phyloP scores from a whole-genome alignment of 2,329 filamentous ascomycete genomes.

The Fusarium circinatum region DNA sequence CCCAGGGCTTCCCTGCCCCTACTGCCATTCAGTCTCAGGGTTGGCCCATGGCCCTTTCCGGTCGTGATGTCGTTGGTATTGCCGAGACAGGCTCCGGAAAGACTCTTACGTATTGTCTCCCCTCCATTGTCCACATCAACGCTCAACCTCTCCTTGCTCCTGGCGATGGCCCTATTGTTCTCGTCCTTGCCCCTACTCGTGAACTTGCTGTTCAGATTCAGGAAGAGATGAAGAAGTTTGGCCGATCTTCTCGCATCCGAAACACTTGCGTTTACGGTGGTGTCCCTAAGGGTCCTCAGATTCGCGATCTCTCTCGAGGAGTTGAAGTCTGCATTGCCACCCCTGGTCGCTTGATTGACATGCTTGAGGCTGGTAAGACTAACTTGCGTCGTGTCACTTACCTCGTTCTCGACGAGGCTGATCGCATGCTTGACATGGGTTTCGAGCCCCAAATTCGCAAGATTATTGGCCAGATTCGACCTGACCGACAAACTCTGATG shows the following conservation, averaged over 20 bases:
- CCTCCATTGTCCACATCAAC: slow-evolving; percentile 99
- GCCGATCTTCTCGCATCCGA: slow-evolving; percentile 95
- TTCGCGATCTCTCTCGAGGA: slow-evolving; percentile 91
- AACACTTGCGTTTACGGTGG: slow-evolving; percentile 99
- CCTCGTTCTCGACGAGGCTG: slow-evolving; percentile 97
- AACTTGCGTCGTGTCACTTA: slow-evolving; percentile 98
- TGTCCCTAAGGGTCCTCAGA: slow-evolving; percentile 97
- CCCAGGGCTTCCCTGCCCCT: slow-evolving; percentile 91
- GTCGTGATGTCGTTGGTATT: slow-evolving; percentile 98
- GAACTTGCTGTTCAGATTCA: slow-evolving; percentile 99
- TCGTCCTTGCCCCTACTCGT: slow-evolving; percentile 95
- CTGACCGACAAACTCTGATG: slow-evolving; percentile 99
- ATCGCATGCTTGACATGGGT: slow-evolving; percentile 99
- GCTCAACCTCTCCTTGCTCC: slow-evolving; percentile 95
- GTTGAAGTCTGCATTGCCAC: slow-evolving; percentile 99
- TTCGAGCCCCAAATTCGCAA: slow-evolving; percentile 99
- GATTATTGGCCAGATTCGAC: slow-evolving; percentile 96
- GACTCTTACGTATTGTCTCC: slow-evolving; percentile 97
- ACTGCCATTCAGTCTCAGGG: slow-evolving; percentile 98
- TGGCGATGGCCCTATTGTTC: slow-evolving; percentile 94
- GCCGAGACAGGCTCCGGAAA: slow-evolving; percentile 99
- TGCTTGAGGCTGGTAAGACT: slow-evolving; percentile 97
- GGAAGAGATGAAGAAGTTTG: slow-evolving; percentile 98
- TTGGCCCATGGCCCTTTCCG: slow-evolving; percentile 98
- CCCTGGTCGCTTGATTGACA: slow-evolving; percentile 96